Conservation (phyloP, 192 early-diverging fungal species). For the Umbelopsis sp. region DNA sequence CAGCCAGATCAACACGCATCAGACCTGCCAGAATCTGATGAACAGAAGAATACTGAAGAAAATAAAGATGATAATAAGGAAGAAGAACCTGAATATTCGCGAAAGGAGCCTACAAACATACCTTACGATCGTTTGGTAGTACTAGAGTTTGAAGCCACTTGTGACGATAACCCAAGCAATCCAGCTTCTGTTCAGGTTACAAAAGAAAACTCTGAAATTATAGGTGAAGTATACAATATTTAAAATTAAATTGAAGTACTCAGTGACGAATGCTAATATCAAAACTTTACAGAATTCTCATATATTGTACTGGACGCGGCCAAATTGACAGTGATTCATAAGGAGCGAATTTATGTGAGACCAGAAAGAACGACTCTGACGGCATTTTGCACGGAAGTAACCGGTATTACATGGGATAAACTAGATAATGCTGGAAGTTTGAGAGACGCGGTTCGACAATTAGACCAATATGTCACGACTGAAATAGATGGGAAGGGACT, state of each 20-base stretch:
- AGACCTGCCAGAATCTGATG: no score
- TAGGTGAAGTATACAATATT: conserved; percentile 29
- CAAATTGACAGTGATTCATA: conserved; percentile 44
- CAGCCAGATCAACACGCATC: no score
- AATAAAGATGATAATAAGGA: not conserved
- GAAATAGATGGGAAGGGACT: conserved; percentile 51
- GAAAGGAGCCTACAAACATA: conserved; percentile 12
- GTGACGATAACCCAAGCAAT: conserved; percentile 68
- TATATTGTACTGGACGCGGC: conserved; percentile 51
- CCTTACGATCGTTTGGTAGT: conserved; percentile 60
- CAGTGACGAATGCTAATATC: not conserved
- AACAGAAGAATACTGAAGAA: not conserved
- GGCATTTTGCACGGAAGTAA: conserved; percentile 58
- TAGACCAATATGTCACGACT: conserved; percentile 54
- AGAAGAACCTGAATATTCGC: not conserved
- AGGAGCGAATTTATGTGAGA: conserved; percentile 50
- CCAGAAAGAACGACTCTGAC: conserved; percentile 55
- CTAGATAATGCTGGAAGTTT: conserved; percentile 56
- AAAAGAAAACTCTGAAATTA: conserved; percentile 58
- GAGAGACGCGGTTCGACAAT: conserved; percentile 49
- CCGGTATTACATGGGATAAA: conserved; percentile 59
- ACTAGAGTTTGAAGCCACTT: conserved; percentile 72
- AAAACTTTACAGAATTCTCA: conserved; percentile 43
- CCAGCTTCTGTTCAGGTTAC: conserved; percentile 55
- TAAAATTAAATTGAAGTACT: not conserved